These are phyloP conservation scores for Zymoseptoria tritici DNA, from an alignment of 2,329 filamentous ascomycete species.

Conservation along the genomic window DNA sequence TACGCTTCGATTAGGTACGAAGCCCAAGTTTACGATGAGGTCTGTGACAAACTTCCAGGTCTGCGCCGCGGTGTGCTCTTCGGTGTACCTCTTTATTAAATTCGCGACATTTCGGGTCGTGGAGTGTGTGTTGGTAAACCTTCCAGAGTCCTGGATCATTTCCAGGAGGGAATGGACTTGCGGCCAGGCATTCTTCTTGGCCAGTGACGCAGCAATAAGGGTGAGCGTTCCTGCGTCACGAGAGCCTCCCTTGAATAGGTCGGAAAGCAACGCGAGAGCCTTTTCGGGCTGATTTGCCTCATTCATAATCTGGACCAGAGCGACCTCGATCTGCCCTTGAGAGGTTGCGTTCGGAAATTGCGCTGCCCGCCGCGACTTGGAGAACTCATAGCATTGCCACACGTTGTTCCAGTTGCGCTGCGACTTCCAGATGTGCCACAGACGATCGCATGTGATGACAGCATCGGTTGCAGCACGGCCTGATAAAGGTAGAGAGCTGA, in stretches of 20 bases:
- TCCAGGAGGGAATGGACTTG: conserved; percentile 2
- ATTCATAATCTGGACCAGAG: conserved; percentile 8
- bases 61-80: conserved; percentile 16
- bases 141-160: conserved; percentile 1
- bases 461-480: neutral
- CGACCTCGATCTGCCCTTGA: conserved; percentile 1
- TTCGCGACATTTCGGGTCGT: conserved; percentile 12
- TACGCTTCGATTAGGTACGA: conserved; percentile 20
- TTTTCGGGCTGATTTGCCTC: conserved; percentile 7
- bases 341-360: neutral
- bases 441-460: neutral
- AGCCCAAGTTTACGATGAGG: conserved; percentile 15
- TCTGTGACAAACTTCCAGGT: conserved; percentile 22
- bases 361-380: neutral
- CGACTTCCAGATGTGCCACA: neutral
- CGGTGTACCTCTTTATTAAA: conserved; percentile 13
- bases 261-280: conserved; percentile 4
- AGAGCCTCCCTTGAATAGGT: neutral
- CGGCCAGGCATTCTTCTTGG: conserved; percentile 6
- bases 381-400: neutral
- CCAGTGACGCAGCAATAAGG: conserved; percentile 8
- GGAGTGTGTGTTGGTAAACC: neutral
- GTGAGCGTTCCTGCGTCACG: conserved; percentile 2
- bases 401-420: neutral
- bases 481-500: neutral